phyloP scores from a whole-genome alignment of 2,329 filamentous ascomycete species.

The Diplodia mutila region DNA sequence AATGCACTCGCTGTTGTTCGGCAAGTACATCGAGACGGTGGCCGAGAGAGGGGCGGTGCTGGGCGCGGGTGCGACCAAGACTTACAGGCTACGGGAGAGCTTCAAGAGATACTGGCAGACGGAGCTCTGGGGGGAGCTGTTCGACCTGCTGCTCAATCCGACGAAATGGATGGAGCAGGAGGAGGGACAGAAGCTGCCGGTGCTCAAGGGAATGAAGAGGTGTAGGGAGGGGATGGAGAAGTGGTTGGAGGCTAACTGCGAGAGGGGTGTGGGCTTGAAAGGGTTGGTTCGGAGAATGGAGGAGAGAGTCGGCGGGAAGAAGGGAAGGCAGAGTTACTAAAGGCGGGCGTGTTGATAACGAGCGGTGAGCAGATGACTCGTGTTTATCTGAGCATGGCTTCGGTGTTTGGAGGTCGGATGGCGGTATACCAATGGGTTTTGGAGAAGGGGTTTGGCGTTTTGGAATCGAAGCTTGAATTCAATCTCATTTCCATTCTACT shows the following conservation, averaged over 20 bases:
- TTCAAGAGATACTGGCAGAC: constrained; percentile 97
- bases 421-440: no score
- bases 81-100: constrained; percentile 78
- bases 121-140: constrained; percentile 82
- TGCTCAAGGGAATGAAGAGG: constrained; percentile 68
- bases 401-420: not conserved
- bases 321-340: constrained; percentile 34
- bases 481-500: no score
- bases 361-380: not conserved
- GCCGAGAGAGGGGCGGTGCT: constrained; percentile 49
- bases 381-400: not conserved
- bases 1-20: constrained; percentile 87
- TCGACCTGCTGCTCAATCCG: constrained; percentile 86
- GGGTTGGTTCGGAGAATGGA: constrained; percentile 66
- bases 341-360: not conserved
- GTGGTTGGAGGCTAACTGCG: constrained; percentile 80
- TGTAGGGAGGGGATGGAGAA: constrained; percentile 79
- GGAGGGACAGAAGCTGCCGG: constrained; percentile 70
- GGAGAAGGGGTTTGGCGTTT: no score
- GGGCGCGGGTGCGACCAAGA: constrained; percentile 63
- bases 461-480: no score
- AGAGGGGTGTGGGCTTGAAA: constrained; percentile 70
- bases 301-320: constrained; percentile 53
- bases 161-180: constrained; percentile 57
- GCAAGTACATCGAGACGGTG: constrained; percentile 87